phyloP scores from a whole-genome alignment of 2,329 filamentous ascomycete species.

The Epichloe festucae region DNA sequence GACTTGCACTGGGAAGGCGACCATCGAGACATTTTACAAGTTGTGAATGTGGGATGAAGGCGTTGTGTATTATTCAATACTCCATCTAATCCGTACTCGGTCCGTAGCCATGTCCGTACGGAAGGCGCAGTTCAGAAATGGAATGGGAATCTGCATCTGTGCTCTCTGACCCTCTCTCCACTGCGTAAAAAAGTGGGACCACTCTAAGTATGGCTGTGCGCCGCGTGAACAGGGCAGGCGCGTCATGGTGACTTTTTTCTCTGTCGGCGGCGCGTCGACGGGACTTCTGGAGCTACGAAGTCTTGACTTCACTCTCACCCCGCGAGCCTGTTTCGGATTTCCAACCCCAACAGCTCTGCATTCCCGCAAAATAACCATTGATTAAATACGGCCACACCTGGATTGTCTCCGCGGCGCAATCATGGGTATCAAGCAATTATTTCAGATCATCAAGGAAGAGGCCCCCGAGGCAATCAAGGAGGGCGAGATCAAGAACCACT shows the following conservation, averaged over 20 bases:
- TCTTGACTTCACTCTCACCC: not conserved
- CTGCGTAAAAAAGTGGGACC: conserved; percentile 6
- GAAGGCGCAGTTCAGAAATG: too few relatives aligned
- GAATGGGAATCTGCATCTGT: too few relatives aligned
- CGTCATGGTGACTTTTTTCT: conserved; percentile 1
- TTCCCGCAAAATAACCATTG: not conserved
- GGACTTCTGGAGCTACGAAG: not conserved
- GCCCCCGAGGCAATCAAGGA: conserved; percentile 92
- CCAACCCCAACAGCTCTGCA: not conserved
- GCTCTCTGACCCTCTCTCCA: too few relatives aligned
- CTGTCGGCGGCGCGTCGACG: not conserved
- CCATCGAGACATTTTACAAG: conserved; percentile 27
- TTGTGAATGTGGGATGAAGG: too few relatives aligned
- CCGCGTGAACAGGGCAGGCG: conserved; percentile 3
- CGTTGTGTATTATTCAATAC: too few relatives aligned
- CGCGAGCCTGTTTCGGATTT: not conserved
- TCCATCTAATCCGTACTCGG: too few relatives aligned
- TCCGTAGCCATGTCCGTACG: too few relatives aligned
- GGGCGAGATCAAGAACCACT: conserved; percentile 97
- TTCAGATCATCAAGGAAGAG: conserved; percentile 76
- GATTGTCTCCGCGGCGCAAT: conserved; percentile 11
- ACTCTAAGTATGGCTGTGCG: conserved; percentile 6
- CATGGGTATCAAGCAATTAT: conserved; percentile 62
- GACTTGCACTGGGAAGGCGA: conserved; percentile 23
- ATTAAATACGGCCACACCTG: not conserved